Evolutionary conservation across 129 eudicot genomes (phyloP), one percentile per base, ranked within the genome.

Genomic region (Arctium minus): DNA sequence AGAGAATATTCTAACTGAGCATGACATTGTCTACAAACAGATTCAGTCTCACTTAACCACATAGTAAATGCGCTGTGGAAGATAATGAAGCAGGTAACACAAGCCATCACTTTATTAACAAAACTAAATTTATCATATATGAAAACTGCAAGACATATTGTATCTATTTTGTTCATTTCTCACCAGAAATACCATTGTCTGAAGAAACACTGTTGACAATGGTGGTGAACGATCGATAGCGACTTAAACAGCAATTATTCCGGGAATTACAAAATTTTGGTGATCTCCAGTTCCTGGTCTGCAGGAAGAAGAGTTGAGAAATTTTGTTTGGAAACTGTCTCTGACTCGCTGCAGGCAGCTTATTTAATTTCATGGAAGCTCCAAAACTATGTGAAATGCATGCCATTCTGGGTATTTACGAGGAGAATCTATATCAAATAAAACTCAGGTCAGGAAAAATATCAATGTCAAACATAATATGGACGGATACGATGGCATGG

Each of bases 321-420:
- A 74, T 5, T 74, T 86, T 86, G 64, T 76, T 76, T 50, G 83
- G 78, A 31, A 68, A 82, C 8, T 60, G 86, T 18, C 40, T 44
- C 72, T 78, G 81, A 79, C 15, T 74, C 2, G 70, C 11, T 48
- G 56, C 36, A 27, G 73, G 86, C 33, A 64, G 84, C 81, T 83
- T 79, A 42, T 70, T 50, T 37, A 81, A 60, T 60, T 78, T 86
- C 64, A 78, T 77, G 56, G 86, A 77, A 74, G 75, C 75, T 74
- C 84, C 82, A 38, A 79, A 44, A 67, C 8, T 60, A 77, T 83
- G 84, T 35, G 89, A 87, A 80, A 79, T 74, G 79, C 85, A 79
- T 44, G 85, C 89, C 89, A 87, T 86, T n/a, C 18, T 40, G 60
- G 2, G 76, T 75, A 38, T 73, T 37, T 79, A 31, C 9, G 0